A percentile compares a stretch with the other conserved stretches of the same genome.
These are phyloP conservation scores for Tephrocybe sp. DNA, from an alignment of 768 basidiomycete species.

Conservation along the genomic window DNA sequence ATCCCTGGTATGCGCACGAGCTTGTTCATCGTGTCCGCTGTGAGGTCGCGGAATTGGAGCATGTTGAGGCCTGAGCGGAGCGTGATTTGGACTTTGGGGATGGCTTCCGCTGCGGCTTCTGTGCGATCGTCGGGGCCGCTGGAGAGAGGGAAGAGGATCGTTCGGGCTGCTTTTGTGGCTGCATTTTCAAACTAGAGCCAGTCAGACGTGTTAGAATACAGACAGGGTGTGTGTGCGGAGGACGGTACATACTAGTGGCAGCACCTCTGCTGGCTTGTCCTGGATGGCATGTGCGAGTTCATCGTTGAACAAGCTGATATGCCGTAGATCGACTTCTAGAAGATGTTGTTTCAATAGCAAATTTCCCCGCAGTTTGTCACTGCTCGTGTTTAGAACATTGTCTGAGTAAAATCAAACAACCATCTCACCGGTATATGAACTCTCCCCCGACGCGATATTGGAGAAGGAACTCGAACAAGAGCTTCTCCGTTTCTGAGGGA, in stretches of 20 bases:
- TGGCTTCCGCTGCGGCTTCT: constrained; percentile 39
- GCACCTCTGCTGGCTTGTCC: constrained; percentile 83
- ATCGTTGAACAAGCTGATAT: constrained; percentile 85
- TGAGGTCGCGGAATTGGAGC: constrained; percentile 91
- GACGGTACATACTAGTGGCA: constrained; percentile 73
- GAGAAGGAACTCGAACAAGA: constrained; percentile 83
- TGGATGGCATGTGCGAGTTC: constrained; percentile 91
- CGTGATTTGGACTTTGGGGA: constrained; percentile 79
- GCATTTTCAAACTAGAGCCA: constrained; percentile 83
- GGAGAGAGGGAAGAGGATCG: constrained; percentile 82
- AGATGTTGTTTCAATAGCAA: constrained; percentile 84
- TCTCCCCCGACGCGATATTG: constrained; percentile 88
- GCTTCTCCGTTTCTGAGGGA: constrained; percentile 78
- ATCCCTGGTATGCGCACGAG: constrained; percentile 97
- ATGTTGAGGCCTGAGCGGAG: constrained; percentile 90
- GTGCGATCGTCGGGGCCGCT: constrained; percentile 44
- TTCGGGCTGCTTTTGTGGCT: constrained; percentile 78
- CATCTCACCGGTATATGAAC: constrained; percentile 83
- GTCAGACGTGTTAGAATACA: neutral
- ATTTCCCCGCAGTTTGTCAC: constrained; percentile 89
- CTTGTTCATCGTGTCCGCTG: constrained; percentile 92
- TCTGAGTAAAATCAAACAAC: neutral
- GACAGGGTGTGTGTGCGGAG: neutral
- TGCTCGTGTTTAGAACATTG: constrained; percentile 22
- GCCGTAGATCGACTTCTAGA: constrained; percentile 83